phyloP scores from a whole-genome alignment of 345 rosid genomes.

The Toxicodendron radicans region DNA sequence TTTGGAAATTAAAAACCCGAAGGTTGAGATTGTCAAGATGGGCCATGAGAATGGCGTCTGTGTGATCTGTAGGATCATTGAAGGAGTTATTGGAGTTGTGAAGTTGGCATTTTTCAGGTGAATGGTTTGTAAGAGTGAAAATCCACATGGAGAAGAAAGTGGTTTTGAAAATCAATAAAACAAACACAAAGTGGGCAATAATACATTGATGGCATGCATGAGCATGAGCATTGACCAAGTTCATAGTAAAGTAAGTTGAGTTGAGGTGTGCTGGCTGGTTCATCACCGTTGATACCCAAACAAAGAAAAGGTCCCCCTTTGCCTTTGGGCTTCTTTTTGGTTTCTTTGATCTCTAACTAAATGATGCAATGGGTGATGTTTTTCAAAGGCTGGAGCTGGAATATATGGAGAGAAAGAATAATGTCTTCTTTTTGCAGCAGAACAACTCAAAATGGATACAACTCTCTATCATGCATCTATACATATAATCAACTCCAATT shows the following conservation, averaged over 20 bases:
- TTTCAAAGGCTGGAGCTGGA: background rate
- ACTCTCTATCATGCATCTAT: background rate
- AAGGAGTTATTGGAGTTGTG: background rate
- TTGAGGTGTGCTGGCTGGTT: background rate
- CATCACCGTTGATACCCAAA: too few relatives aligned
- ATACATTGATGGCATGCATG: background rate
- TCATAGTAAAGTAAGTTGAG: background rate
- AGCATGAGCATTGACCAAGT: background rate
- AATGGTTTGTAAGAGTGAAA: background rate
- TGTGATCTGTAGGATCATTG: background rate
- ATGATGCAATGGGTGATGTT: background rate
- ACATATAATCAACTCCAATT: background rate
- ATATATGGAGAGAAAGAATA: background rate
- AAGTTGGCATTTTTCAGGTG: background rate
- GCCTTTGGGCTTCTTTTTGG: background rate
- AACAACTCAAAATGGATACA: slow-evolving; percentile 4
- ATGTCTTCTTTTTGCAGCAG: too few relatives aligned
- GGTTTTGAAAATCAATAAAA: too few relatives aligned
- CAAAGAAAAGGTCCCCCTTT: too few relatives aligned
- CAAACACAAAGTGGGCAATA: too few relatives aligned
- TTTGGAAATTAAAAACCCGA: too few relatives aligned
- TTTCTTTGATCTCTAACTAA: background rate
- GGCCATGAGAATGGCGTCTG: background rate
- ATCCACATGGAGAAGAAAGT: background rate
- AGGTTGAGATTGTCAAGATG: background rate